Evolutionary conservation across 2,329 filamentous ascomycete genomes (phyloP).

Genomic region (Talaromyces sp.): DNA sequence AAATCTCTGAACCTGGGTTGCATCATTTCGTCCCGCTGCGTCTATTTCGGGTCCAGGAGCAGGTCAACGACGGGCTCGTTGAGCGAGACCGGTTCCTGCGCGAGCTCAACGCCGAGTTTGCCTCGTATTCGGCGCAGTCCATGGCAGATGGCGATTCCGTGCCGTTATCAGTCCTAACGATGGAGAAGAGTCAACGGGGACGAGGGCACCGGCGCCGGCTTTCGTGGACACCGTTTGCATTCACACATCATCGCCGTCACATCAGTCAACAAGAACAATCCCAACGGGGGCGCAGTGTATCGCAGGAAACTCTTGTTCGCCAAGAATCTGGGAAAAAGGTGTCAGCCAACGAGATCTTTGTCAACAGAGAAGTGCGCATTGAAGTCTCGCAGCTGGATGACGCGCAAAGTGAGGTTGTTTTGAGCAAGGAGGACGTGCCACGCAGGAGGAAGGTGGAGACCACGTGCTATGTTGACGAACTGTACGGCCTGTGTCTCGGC

Average conservation of each 20-base stretch:
- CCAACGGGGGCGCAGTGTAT: background rate
- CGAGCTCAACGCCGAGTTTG: constrained; percentile 8
- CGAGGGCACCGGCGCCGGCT: background rate
- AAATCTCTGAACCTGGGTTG: constrained; percentile 46
- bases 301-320: constrained; percentile 7
- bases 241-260: background rate
- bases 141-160: background rate
- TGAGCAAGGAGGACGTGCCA: background rate
- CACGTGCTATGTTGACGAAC: constrained; percentile 8
- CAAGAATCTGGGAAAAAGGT: background rate
- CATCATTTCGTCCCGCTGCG: constrained; percentile 54
- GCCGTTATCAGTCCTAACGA: background rate
- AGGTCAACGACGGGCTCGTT: constrained; percentile 50
- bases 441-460: background rate
- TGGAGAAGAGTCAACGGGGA: background rate
- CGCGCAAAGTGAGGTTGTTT: background rate
- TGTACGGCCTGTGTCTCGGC: constrained; percentile 8
- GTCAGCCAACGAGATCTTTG: constrained; percentile 4
- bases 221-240: background rate
- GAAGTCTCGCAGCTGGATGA: constrained; percentile 9
- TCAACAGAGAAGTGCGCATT: constrained; percentile 8
- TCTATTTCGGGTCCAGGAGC: constrained; percentile 63
- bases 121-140: constrained; percentile 9
- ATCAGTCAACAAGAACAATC: background rate
- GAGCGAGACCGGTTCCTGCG: constrained; percentile 52